Conservation (phyloP, 345 rosid genomes). For the Salix arbutifolia region DNA sequence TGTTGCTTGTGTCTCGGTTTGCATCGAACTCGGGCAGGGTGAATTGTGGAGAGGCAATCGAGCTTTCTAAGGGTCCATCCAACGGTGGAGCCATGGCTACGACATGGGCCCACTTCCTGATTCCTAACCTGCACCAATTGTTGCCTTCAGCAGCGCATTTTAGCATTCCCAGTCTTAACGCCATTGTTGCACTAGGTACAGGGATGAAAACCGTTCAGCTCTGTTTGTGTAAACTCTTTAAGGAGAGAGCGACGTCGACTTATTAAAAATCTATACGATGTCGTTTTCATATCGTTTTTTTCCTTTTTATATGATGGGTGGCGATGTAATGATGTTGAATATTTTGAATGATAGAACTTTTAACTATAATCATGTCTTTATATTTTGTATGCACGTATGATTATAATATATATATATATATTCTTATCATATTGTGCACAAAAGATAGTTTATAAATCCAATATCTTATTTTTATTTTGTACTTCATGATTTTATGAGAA, state of each 20-base stretch:
- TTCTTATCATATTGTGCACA: too few relatives aligned
- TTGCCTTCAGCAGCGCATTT: slow-evolving; percentile 36
- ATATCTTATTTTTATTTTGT: too few relatives aligned
- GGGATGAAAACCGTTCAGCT: neutral
- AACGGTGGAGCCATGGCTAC: slow-evolving; percentile 45
- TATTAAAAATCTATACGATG: neutral
- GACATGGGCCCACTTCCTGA: slow-evolving; percentile 36
- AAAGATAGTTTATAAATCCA: too few relatives aligned
- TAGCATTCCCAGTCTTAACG: slow-evolving; percentile 44
- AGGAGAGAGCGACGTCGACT: neutral
- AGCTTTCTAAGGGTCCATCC: slow-evolving; percentile 26
- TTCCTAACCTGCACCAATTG: slow-evolving; percentile 16
- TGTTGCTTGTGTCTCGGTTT: slow-evolving; percentile 20
- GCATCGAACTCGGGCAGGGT: slow-evolving; percentile 43
- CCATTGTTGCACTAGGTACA: slow-evolving; percentile 26
- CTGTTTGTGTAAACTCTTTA: neutral
- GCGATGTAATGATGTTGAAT: too few relatives aligned
- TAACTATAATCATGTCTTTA: too few relatives aligned
- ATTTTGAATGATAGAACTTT: too few relatives aligned
- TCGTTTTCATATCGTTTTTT: neutral
- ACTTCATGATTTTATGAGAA: too few relatives aligned
- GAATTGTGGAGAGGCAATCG: slow-evolving; percentile 24
- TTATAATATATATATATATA: too few relatives aligned
- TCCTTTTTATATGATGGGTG: too few relatives aligned
- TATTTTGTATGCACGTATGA: too few relatives aligned